A percentile compares a stretch with the other conserved stretches of the same genome.
Evolutionary conservation across 2,329 filamentous ascomycete species (phyloP).

Genomic region (Aspergillus vadensis): DNA sequence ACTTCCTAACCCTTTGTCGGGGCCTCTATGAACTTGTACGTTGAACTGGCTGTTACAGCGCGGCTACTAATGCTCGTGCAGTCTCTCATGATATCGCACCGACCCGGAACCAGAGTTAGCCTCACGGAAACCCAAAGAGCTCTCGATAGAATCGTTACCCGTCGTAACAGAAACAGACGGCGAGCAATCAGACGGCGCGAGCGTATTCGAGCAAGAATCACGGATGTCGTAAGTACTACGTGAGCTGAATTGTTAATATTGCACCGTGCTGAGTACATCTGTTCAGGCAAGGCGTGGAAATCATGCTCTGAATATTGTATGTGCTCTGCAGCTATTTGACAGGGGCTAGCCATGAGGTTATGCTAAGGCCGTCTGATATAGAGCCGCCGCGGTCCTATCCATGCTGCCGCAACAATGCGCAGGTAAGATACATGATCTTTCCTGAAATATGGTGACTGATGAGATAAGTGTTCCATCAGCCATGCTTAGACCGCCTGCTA

Average conservation of each 20-base stretch:
- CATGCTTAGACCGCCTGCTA: too few relatives aligned
- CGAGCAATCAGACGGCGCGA: neutral
- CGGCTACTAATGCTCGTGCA: neutral
- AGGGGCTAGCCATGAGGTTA: too few relatives aligned
- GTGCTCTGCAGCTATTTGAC: too few relatives aligned
- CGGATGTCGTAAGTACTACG: neutral
- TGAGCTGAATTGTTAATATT: neutral
- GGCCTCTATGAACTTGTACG: neutral
- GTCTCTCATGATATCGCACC: neutral
- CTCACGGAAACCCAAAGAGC: neutral
- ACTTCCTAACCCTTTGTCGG: neutral
- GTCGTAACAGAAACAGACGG: neutral
- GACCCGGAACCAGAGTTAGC: neutral
- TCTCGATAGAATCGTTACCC: neutral
- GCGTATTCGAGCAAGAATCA: neutral
- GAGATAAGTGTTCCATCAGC: too few relatives aligned
- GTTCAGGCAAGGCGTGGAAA: too few relatives aligned
- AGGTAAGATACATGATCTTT: too few relatives aligned
- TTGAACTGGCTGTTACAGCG: neutral
- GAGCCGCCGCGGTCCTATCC: too few relatives aligned
- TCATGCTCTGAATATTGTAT: too few relatives aligned
- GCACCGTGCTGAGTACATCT: neutral
- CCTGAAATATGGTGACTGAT: too few relatives aligned
- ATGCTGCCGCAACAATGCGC: too few relatives aligned
- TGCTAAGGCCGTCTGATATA: too few relatives aligned